These are phyloP conservation scores for Nicotiana sylvestris DNA, from an alignment of 257 asterid species.

Conservation along the genomic window DNA sequence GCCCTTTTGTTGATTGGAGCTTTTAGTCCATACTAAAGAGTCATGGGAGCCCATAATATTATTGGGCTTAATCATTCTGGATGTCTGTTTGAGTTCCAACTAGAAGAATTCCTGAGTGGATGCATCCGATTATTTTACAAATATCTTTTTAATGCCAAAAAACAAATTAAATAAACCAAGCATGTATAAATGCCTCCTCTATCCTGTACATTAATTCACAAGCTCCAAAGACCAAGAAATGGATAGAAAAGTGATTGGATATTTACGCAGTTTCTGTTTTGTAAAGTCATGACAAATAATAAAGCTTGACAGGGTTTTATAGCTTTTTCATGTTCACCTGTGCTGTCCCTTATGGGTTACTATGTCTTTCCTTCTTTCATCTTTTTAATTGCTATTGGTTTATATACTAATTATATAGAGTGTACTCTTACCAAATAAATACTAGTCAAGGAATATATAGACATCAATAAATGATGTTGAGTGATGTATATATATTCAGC, in stretches of 20 bases:
- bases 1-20: too few relatives aligned
- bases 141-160: too few relatives aligned
- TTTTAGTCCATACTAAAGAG: too few relatives aligned
- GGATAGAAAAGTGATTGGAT: neutral
- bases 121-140: too few relatives aligned
- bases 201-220: too few relatives aligned
- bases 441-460: neutral
- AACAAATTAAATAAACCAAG: too few relatives aligned
- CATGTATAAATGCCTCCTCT: too few relatives aligned
- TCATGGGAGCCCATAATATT: too few relatives aligned
- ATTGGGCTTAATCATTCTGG: too few relatives aligned
- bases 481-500: neutral
- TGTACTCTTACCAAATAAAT: neutral
- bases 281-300: neutral
- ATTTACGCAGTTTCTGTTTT: neutral
- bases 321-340: neutral
- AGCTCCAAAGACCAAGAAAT: neutral
- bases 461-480: constrained; percentile 2
- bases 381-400: neutral
- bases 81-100: too few relatives aligned
- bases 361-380: neutral
- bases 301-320: neutral
- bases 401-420: neutral
- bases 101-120: too few relatives aligned
- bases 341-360: neutral